Evolutionary conservation across 176 grass and related monocot species (phyloP).

Genomic region (Musa itinerans): DNA sequence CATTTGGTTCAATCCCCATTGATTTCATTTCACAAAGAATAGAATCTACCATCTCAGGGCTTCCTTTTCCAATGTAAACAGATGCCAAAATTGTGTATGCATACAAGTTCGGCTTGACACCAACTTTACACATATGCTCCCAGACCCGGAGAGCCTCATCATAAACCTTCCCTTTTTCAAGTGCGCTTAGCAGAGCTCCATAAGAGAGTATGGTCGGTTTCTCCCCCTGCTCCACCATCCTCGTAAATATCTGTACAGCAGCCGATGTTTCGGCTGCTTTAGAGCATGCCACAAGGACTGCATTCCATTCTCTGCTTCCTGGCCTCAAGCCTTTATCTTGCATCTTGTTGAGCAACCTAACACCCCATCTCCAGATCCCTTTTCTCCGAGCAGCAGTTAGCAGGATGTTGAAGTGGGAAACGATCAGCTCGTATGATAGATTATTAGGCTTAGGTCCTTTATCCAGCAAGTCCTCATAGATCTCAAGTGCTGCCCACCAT

Average conservation of each 20-base stretch:
- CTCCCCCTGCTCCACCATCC: slow-evolving; percentile 59
- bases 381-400: slow-evolving; percentile 60
- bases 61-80: slow-evolving; percentile 56
- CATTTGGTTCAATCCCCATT: slow-evolving; percentile 44
- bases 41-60: slow-evolving; percentile 42
- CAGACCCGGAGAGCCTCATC: slow-evolving; percentile 64
- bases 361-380: slow-evolving; percentile 63
- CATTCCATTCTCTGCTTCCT: slow-evolving; percentile 71
- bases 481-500: slow-evolving; percentile 87
- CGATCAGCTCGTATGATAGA: slow-evolving; percentile 60
- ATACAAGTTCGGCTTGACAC: slow-evolving; percentile 61
- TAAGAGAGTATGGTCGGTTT: slow-evolving; percentile 67
- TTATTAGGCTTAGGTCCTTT: slow-evolving; percentile 71
- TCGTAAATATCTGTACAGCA: slow-evolving; percentile 58
- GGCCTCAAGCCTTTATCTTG: slow-evolving; percentile 69
- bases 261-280: slow-evolving; percentile 62
- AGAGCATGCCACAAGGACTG: slow-evolving; percentile 72
- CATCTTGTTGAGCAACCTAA: slow-evolving; percentile 77
- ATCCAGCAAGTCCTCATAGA: slow-evolving; percentile 80
- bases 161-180: slow-evolving; percentile 68
- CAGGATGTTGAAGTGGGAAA: slow-evolving; percentile 68
- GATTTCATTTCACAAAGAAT: slow-evolving; percentile 56
- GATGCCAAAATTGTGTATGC: slow-evolving; percentile 75
- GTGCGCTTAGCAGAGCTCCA: slow-evolving; percentile 56
- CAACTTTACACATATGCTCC: slow-evolving; percentile 75